A percentile compares a stretch with the other conserved stretches of the same genome.
Evolutionary conservation across 345 rosid genomes (phyloP).

Genomic region (Pseudoturritis turrita): DNA sequence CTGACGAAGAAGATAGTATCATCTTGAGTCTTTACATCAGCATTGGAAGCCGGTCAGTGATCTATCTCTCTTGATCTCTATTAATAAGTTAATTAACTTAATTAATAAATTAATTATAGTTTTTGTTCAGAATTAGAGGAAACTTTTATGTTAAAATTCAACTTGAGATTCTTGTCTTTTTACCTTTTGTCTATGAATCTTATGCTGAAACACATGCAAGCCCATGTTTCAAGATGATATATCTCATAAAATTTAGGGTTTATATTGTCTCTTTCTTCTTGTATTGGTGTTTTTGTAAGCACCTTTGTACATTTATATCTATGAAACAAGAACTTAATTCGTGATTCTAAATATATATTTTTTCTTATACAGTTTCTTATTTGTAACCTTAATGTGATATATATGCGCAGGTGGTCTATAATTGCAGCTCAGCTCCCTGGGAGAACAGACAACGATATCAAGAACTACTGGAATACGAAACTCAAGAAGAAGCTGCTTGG

Average conservation of each 20-base stretch:
- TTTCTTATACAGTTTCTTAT: background rate
- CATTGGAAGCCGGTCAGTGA: slow-evolving; percentile 85
- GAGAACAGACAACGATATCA: slow-evolving; percentile 96
- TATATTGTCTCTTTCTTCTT: slow-evolving; percentile 29
- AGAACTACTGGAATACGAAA: slow-evolving; percentile 97
- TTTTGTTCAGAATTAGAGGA: background rate
- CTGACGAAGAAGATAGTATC: slow-evolving; percentile 97
- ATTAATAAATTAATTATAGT: background rate
- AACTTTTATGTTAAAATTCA: background rate
- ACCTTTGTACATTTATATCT: background rate
- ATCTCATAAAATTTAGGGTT: slow-evolving; percentile 27
- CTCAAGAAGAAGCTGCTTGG: slow-evolving; percentile 94
- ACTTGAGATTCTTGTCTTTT: slow-evolving; percentile 36
- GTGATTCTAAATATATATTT: background rate
- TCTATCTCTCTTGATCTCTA: background rate
- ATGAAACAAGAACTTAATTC: background rate
- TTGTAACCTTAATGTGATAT: slow-evolving; percentile 5
- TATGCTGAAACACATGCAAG: slow-evolving; percentile 27
- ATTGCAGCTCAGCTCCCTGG: slow-evolving; percentile 99
- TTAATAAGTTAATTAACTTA: background rate
- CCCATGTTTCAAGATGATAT: slow-evolving; percentile 3
- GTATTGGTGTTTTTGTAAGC: slow-evolving; percentile 16
- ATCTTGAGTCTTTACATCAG: slow-evolving; percentile 96
- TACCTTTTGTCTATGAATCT: slow-evolving; percentile 41
- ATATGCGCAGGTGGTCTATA: slow-evolving; percentile 92